A percentile compares a stretch with the other conserved stretches of the same genome.
These are phyloP conservation scores for Monosporozyma servazzii DNA, from an alignment of 805 yeast genomes.

Conservation along the genomic window DNA sequence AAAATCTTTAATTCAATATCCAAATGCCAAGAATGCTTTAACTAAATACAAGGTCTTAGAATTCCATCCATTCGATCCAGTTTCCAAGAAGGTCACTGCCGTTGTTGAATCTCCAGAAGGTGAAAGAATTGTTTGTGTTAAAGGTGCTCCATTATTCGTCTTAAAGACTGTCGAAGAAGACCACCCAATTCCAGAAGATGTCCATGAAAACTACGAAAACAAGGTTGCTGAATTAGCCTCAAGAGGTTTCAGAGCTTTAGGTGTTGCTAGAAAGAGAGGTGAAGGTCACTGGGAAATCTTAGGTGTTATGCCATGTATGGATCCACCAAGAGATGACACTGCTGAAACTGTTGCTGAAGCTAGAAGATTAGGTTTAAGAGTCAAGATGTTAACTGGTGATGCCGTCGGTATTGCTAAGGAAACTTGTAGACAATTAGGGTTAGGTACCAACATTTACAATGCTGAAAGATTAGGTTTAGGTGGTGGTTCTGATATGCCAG, in stretches of 20 bases:
- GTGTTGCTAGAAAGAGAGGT: slow-evolving; percentile 98
- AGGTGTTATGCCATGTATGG: slow-evolving; percentile 98
- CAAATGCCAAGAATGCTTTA: slow-evolving; percentile 87
- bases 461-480: slow-evolving; percentile 95
- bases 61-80: slow-evolving; percentile 97
- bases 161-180: slow-evolving; percentile 94
- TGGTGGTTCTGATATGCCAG: slow-evolving; percentile 94
- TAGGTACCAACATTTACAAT: slow-evolving; percentile 92
- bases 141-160: slow-evolving; percentile 97
- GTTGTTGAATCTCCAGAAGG: slow-evolving; percentile 93
- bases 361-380: slow-evolving; percentile 81
- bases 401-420: slow-evolving; percentile 98
- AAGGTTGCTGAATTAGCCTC: slow-evolving; percentile 96
- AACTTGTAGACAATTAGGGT: slow-evolving; percentile 95
- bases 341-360: slow-evolving; percentile 91
- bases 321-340: slow-evolving; percentile 98
- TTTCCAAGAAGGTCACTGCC: slow-evolving; percentile 92
- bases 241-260: slow-evolving; percentile 96
- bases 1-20: slow-evolving; percentile 79
- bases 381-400: slow-evolving; percentile 98
- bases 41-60: slow-evolving; percentile 89
- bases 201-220: slow-evolving; percentile 90
- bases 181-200: slow-evolving; percentile 90
- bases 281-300: slow-evolving; percentile 97
- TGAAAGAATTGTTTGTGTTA: slow-evolving; percentile 89